These are phyloP conservation scores for Cercospora janseana DNA, from an alignment of 2,329 filamentous ascomycete genomes.

Conservation along the genomic window DNA sequence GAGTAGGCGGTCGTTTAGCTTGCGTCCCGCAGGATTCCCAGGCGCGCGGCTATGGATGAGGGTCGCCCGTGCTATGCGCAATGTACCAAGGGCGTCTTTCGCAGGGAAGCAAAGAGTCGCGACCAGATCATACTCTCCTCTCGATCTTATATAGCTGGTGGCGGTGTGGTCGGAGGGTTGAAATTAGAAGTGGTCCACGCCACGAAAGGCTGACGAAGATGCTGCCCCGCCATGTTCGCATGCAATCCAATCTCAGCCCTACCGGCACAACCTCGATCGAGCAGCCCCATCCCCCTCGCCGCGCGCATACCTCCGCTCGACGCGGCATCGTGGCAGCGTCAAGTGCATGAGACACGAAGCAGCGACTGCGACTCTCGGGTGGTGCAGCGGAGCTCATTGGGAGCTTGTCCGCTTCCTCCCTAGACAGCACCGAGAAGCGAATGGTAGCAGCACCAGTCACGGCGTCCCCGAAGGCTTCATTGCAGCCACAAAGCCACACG, in stretches of 20 bases:
- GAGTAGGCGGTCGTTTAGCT: not conserved
- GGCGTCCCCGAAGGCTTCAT: conserved; percentile 1
- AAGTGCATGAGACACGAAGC: not conserved
- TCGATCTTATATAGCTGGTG: not conserved
- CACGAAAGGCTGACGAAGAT: conserved; percentile 4
- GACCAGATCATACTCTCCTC: not conserved
- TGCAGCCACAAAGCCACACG: not conserved
- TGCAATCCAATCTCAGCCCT: not conserved
- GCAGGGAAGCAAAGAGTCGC: no score
- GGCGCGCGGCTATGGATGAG: no score
- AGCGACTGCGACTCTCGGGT: not conserved
- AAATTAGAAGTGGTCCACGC: not conserved
- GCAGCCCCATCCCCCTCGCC: not conserved
- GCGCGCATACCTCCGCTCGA: no score
- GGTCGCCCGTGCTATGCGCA: no score
- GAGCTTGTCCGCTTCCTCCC: no score
- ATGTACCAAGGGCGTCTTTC: no score
- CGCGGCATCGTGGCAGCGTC: not conserved
- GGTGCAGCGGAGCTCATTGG: not conserved
- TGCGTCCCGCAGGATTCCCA: not conserved
- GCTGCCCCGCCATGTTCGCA: conserved; percentile 2
- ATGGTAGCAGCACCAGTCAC: not conserved
- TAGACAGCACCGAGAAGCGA: not conserved
- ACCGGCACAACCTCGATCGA: not conserved
- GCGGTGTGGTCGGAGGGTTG: not conserved